Evolutionary conservation across 1,284 basidiomycete species (phyloP).

Genomic region (Leucoagaricus sp.): DNA sequence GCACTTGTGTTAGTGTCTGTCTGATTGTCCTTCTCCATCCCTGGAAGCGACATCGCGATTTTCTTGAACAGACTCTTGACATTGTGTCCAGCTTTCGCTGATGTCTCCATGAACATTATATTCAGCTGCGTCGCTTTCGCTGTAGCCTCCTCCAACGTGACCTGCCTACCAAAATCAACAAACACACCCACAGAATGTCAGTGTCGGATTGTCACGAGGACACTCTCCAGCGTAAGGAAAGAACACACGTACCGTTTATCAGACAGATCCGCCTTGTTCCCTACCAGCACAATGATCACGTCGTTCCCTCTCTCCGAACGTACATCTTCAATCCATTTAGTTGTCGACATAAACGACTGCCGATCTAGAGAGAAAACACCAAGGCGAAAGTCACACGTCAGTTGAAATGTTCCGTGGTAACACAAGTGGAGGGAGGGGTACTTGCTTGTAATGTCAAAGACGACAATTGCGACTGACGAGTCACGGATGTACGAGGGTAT

Average conservation of each 20-base stretch:
- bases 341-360: slow-evolving; percentile 94
- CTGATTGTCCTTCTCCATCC: slow-evolving; percentile 86
- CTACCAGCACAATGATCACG: slow-evolving; percentile 98
- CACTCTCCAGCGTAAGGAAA: too few species aligned
- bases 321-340: slow-evolving; percentile 99
- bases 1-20: slow-evolving; percentile 73
- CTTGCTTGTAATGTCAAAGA: slow-evolving; percentile 98
- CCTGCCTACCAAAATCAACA: slow-evolving; percentile 66
- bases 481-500: slow-evolving; percentile 99
- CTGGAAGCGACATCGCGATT: slow-evolving; percentile 97
- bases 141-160: slow-evolving; percentile 98
- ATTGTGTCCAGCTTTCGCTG: slow-evolving; percentile 98
- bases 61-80: slow-evolving; percentile 99
- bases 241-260: slow-evolving; percentile 73
- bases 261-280: slow-evolving; percentile 98
- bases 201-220: not conserved
- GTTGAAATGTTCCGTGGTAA: not conserved
- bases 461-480: slow-evolving; percentile 97
- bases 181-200: not conserved
- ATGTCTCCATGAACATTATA: slow-evolving; percentile 99
- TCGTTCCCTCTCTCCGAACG: slow-evolving; percentile 97
- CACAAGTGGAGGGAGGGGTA: not conserved
- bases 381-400: not conserved
- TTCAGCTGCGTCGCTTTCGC: slow-evolving; percentile 90
- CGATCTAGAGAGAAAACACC: slow-evolving; percentile 61